phyloP scores from a whole-genome alignment of 768 basidiomycete genomes.

The Flagelloscypha sp. region DNA sequence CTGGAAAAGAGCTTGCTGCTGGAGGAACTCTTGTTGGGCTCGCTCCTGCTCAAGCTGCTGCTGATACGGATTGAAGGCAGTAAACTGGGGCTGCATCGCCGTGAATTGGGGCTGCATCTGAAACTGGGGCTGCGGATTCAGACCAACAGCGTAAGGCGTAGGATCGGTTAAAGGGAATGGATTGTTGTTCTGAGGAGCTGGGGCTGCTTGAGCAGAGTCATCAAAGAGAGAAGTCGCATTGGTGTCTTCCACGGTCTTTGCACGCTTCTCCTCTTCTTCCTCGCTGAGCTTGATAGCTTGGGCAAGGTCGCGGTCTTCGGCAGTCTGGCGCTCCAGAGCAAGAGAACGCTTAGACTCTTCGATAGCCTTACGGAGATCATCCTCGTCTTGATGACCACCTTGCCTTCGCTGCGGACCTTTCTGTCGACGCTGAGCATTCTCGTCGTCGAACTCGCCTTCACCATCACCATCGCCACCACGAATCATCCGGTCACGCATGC shows the following conservation, averaged over 20 bases:
- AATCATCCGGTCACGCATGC: constrained; percentile 94
- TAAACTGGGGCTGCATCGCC: constrained; percentile 74
- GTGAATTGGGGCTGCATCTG: constrained; percentile 72
- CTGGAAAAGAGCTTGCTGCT: constrained; percentile 25
- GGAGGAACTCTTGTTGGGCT: constrained; percentile 48
- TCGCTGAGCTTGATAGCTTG: constrained; percentile 79
- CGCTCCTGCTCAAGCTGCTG: constrained; percentile 90
- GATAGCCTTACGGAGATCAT: constrained; percentile 78
- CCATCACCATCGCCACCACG: constrained; percentile 40
- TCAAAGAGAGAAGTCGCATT: constrained; percentile 79
- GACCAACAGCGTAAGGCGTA: constrained; percentile 46
- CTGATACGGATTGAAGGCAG: constrained; percentile 89
- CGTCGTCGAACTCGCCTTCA: constrained; percentile 36
- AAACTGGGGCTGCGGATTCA: constrained; percentile 42
- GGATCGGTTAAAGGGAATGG: constrained; percentile 59
- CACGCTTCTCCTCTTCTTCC: constrained; percentile 80
- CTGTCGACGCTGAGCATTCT: constrained; percentile 32
- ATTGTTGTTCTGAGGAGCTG: constrained; percentile 32
- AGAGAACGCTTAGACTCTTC: constrained; percentile 78
- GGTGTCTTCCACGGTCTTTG: constrained; percentile 60
- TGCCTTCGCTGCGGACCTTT: constrained; percentile 11
- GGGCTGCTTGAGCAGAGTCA: constrained; percentile 59
- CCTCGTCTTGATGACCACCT: constrained; percentile 52
- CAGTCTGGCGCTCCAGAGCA: constrained; percentile 60
- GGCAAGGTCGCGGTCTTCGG: constrained; percentile 78